Percentiles rank a stretch among this genome's conserved stretches.
These are phyloP conservation scores for Agaricus sinodeliciosus DNA, from an alignment of 768 basidiomycete genomes.

Conservation along the genomic window DNA sequence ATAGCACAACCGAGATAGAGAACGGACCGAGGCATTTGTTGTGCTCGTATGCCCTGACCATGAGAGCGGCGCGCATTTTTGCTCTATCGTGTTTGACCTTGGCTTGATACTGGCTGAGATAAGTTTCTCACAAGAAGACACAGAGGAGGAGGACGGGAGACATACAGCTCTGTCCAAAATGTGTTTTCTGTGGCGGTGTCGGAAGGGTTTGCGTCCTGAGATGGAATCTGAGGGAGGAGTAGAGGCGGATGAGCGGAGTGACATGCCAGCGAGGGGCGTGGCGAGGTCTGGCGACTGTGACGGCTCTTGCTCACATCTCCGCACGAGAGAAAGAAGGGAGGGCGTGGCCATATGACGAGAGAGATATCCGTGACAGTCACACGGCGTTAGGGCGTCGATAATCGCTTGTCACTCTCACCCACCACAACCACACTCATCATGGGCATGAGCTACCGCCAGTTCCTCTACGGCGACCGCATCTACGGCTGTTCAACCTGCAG, in stretches of 20 bases:
- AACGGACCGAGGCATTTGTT: constrained; percentile 1
- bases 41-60: constrained; percentile 1
- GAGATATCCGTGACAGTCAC: too few species aligned
- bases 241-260: neutral
- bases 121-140: neutral
- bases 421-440: constrained; percentile 36
- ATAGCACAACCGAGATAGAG: too few species aligned
- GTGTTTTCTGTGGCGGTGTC: constrained; percentile 8
- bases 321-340: constrained; percentile 14
- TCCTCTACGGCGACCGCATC: constrained; percentile 78
- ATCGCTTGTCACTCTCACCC: constrained; percentile 10
- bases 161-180: constrained; percentile 3
- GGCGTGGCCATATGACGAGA: too few species aligned
- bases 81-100: constrained; percentile 4
- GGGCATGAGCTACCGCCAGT: constrained; percentile 88
- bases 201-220: neutral
- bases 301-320: constrained; percentile 12
- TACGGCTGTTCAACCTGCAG: constrained; percentile 84
- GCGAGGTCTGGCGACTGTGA: neutral
- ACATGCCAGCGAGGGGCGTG: constrained; percentile 3
- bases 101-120: neutral
- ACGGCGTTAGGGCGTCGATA: neutral
- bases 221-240: neutral
- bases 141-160: neutral
- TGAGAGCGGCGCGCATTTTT: neutral